Conservation (phyloP, 2,329 filamentous ascomycete species). For the Colletotrichum brevisporum region DNA sequence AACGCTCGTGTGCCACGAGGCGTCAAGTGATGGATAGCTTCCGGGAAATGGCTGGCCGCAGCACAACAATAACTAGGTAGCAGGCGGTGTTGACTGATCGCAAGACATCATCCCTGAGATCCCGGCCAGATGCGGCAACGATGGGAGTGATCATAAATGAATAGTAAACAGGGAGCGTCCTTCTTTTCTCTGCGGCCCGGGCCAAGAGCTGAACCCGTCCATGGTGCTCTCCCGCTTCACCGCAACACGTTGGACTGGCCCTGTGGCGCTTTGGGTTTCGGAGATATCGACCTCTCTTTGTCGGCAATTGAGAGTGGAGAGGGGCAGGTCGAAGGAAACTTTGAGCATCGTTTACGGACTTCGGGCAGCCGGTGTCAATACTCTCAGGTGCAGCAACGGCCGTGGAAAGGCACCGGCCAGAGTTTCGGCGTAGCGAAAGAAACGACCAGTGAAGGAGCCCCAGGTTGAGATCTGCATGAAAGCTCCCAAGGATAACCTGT, state of each 20-base stretch:
- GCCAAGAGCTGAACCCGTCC: conserved; percentile 18
- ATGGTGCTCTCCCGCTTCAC: conserved; percentile 4
- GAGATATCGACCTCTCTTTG: neutral
- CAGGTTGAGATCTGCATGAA: neutral
- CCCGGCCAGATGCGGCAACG: neutral
- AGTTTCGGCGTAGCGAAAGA: neutral
- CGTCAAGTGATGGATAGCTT: neutral
- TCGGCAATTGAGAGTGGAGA: neutral
- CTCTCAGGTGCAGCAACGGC: no score
- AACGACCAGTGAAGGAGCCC: neutral
- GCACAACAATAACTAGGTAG: neutral
- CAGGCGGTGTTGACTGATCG: neutral
- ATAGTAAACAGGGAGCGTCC: neutral
- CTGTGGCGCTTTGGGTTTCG: conserved; percentile 25
- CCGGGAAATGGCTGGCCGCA: neutral
- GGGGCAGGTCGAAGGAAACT: neutral
- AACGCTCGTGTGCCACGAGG: neutral
- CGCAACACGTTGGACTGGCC: neutral
- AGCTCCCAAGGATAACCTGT: neutral
- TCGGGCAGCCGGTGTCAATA: no score
- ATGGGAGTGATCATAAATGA: neutral
- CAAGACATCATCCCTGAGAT: conserved; percentile 1
- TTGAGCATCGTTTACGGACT: neutral
- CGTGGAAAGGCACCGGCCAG: neutral
- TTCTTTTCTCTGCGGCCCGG: neutral